phyloP scores from a whole-genome alignment of 257 asterid species.

The Galeopsis tetrahit region DNA sequence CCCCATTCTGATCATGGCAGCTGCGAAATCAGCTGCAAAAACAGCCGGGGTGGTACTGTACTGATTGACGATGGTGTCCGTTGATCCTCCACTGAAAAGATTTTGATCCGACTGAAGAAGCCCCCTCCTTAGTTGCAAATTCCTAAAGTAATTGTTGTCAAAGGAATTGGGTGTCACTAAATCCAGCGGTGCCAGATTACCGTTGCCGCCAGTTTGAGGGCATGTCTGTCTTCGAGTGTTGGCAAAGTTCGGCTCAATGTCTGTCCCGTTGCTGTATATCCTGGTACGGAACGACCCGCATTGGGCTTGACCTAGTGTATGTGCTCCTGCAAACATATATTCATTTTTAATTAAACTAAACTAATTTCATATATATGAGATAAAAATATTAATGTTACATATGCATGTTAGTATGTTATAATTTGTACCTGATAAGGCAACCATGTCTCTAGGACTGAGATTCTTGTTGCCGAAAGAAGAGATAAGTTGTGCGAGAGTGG shows the following conservation, averaged over 20 bases:
- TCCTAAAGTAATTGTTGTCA: slow-evolving; percentile 41
- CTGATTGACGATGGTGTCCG: slow-evolving; percentile 37
- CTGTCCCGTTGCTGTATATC: slow-evolving; percentile 45
- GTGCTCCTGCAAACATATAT: slow-evolving; percentile 42
- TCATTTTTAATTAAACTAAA: not conserved
- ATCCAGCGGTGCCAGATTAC: slow-evolving; percentile 45
- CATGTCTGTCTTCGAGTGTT: slow-evolving; percentile 38
- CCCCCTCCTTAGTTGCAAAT: slow-evolving; percentile 39
- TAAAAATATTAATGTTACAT: no score
- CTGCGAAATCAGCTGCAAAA: slow-evolving; percentile 38
- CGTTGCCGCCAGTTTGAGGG: slow-evolving; percentile 42
- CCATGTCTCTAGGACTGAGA: slow-evolving; percentile 48
- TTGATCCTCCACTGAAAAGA: slow-evolving; percentile 36
- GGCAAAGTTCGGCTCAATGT: slow-evolving; percentile 45
- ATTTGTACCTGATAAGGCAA: slow-evolving; percentile 50
- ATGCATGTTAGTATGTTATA: not conserved
- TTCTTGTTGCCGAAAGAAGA: slow-evolving; percentile 28
- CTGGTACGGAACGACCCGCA: slow-evolving; percentile 40
- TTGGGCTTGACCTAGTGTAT: slow-evolving; percentile 48
- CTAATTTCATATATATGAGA: not conserved
- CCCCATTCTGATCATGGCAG: slow-evolving; percentile 50
- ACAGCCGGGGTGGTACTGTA: slow-evolving; percentile 33
- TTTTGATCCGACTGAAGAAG: slow-evolving; percentile 46
- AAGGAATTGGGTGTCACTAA: slow-evolving; percentile 37
- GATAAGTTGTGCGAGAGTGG: slow-evolving; percentile 34